Evolutionary conservation across 306 rosid genomes (phyloP).

Genomic region (Herpetospermum pedunculosum): DNA sequence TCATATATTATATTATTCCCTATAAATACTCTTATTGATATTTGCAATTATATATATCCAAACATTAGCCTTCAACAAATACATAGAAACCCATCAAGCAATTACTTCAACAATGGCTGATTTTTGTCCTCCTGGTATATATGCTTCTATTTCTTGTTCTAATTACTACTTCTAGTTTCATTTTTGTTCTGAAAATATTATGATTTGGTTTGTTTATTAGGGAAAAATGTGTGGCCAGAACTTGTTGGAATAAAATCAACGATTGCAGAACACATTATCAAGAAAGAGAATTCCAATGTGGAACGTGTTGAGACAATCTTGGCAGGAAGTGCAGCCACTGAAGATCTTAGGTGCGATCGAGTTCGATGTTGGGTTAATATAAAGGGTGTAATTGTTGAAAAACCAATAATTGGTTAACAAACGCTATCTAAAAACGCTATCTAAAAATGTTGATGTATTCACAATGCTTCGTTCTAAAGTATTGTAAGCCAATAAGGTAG

Average conservation of each 20-base stretch:
- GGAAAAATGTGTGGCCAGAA: background rate
- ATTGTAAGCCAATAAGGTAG: background rate
- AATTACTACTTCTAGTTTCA: too few relatives aligned
- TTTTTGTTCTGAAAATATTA: too few relatives aligned
- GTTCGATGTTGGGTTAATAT: background rate
- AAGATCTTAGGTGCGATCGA: background rate
- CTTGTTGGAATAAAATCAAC: background rate
- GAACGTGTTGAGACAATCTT: background rate
- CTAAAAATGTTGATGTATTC: background rate
- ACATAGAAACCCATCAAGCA: too few relatives aligned
- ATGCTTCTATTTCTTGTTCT: too few relatives aligned
- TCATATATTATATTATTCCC: background rate
- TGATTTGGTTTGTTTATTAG: background rate
- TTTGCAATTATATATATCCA: too few relatives aligned
- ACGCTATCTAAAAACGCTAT: background rate
- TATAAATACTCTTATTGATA: too few relatives aligned
- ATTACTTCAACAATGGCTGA: background rate
- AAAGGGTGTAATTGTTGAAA: background rate
- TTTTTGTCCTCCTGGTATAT: background rate
- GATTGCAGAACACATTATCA: background rate
- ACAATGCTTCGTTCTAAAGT: background rate
- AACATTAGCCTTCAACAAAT: slow-evolving; percentile 4
- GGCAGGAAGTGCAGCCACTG: background rate
- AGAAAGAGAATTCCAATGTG: background rate
- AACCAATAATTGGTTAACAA: background rate